Base-by-base conservation (phyloP, 208 protist genomes). In the Perkinsela sp. region DNA sequence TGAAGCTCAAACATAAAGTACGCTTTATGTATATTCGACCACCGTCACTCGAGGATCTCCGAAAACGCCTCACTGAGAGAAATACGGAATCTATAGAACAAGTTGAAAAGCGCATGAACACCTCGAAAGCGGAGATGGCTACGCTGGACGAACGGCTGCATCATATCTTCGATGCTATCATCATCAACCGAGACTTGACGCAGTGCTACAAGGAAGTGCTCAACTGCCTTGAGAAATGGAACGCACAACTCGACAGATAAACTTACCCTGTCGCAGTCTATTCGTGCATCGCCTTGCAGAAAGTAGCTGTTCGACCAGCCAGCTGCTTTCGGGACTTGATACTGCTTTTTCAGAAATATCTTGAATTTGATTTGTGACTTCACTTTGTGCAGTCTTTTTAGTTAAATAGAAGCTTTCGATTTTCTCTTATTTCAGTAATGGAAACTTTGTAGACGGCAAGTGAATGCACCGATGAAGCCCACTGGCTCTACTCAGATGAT, bases 81-180 rank as follows among this genome's bases (percentile, higher is more conserved):
- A 71, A 71, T 13, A 74, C 71, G 13, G 71, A 74, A 31, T 72
- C 68, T 2, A 48, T 69, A 67, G 71, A 74, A n/a, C 40, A 76
- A 69, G 70, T 74, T 15, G 30, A 74, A 31, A 74, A 69, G 22
- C 29, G 71, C n/a, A 28, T 74, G 72, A 2, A 65, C 48, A 74
- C 15, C 48, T 31, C 71, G 16, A 15, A 15, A n/a, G 16, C 1
- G 16, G 71, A 74, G 69, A 68, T 80, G 22, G 73, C 40, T 6
- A 22, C 40, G 6, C 40, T 57, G 40, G 22, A 57, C 22, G 22
- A 57, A 6, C 40, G 22, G 40, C 40, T 57, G 6, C 6, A 22
- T 6, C 40, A 57, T 57, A 57, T 57, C 13, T 57, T 57, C 40
- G 40, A 57, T 22, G 6, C 13, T 22, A 57, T 57, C 40, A 57